Evolutionary conservation across 805 yeast species (phyloP), one percentile per base, ranked within the genome.

Genomic region (Ogataea pignaliae): DNA sequence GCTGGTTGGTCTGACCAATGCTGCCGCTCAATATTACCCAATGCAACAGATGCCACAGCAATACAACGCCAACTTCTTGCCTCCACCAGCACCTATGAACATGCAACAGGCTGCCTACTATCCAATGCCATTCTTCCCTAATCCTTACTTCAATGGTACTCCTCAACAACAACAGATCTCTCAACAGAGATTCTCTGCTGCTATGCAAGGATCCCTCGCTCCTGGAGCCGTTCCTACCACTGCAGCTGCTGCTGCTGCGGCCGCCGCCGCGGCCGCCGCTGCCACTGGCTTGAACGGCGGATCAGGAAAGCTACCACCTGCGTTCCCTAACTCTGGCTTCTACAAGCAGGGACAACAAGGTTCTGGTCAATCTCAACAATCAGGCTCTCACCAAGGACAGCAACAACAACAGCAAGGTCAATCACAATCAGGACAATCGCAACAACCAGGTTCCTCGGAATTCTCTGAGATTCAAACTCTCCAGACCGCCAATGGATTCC

Each of bases 11-110:
- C 35, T 44, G 15, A 34, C 48, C 15, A 45, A 40, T 34, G 46
- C 43, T 13, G 49, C 49, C 16, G 46, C 50, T 26, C 56, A 55
- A 34, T 45, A 51, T 17, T 52, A 50, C 32, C 53, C 53, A 4
- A 29, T 48, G 10, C 50, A 50, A 33, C 52, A 44, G 30, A 38
- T 48, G 17, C 47, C 49, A 18, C 57, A 51, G 18, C 59, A 56
- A 33, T 56, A 55, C 21, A 49, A 47, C 29, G 42, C 51, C 33
- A 48, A 49, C 29, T 56, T 50, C 42, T 33, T 56, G 36, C 62
- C 62, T 28, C 60, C 57, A n/a, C 59, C 60, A 37, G 48, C 41
- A 44, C 56, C 59, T 2, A 47, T 54, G 50, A 51, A 48, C 39
- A 39, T 53, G 47, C 57, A 50, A 42, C 60, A 53, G 40, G 7